phyloP scores from a whole-genome alignment of 306 rosid species.

The Trifolium pratense region DNA sequence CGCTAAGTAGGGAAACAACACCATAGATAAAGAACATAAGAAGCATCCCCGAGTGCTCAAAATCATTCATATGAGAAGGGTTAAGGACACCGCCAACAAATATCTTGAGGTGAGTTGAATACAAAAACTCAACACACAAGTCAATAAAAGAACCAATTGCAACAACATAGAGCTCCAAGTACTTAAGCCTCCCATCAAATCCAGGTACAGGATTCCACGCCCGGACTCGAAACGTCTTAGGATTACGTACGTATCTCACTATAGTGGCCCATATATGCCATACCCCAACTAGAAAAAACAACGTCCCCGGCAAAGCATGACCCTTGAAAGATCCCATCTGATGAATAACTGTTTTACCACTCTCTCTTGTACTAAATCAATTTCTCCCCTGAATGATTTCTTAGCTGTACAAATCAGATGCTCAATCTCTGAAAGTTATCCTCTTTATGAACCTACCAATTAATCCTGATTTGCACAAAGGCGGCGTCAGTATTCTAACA shows the following conservation, averaged over 20 bases:
- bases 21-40: constrained; percentile 94
- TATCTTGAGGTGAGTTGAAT: constrained; percentile 88
- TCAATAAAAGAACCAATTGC: constrained; percentile 81
- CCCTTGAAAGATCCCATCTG: constrained; percentile 96
- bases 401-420: constrained; percentile 35
- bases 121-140: constrained; percentile 85
- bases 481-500: constrained; percentile 9
- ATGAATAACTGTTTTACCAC: constrained; percentile 15
- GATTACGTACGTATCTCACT: constrained; percentile 63
- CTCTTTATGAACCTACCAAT: constrained; percentile 27
- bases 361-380: constrained; percentile 29
- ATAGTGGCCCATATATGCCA: constrained; percentile 93
- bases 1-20: constrained; percentile 60
- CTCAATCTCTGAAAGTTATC: constrained; percentile 36
- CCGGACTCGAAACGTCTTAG: constrained; percentile 58
- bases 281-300: constrained; percentile 81
- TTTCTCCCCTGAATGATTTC: constrained; percentile 13
- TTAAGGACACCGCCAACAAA: constrained; percentile 74
- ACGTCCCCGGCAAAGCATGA: constrained; percentile 90
- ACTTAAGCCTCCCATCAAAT: constrained; percentile 77
- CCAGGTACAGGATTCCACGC: constrained; percentile 88
- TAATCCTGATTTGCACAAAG: not conserved
- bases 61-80: constrained; percentile 90
- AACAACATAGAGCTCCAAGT: constrained; percentile 82
- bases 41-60: constrained; percentile 97